A percentile compares a stretch with the other conserved stretches of the same genome.
Evolutionary conservation across 192 early-diverging fungal species (phyloP).

Genomic region (Coemansia sp.): DNA sequence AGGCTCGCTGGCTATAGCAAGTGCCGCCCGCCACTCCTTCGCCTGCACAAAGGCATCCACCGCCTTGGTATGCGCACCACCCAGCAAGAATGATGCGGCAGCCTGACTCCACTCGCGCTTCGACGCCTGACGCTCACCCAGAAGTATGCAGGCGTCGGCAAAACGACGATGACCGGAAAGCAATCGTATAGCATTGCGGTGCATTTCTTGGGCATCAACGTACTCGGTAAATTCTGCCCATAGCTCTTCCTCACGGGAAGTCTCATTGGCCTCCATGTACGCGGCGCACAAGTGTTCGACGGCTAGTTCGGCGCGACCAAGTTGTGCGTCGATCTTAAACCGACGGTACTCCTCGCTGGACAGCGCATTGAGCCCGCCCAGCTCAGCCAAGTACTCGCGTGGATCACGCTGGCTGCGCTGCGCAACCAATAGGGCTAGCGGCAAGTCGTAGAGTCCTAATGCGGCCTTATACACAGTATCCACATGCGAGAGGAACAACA

Average conservation of each 20-base stretch:
- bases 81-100: slow-evolving; percentile 40
- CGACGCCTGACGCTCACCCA: slow-evolving; percentile 67
- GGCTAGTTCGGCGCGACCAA: slow-evolving; percentile 70
- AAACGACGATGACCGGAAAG: slow-evolving; percentile 58
- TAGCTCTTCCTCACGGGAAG: slow-evolving; percentile 14
- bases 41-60: slow-evolving; percentile 39
- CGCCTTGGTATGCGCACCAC: slow-evolving; percentile 18
- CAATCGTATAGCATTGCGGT: slow-evolving; percentile 60
- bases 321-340: slow-evolving; percentile 86
- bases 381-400: slow-evolving; percentile 89
- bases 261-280: slow-evolving; percentile 36
- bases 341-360: slow-evolving; percentile 74
- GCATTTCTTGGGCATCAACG: slow-evolving; percentile 67
- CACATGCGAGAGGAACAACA: slow-evolving; percentile 90
- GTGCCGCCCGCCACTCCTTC: slow-evolving; percentile 40
- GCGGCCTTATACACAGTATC: slow-evolving; percentile 89
- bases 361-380: slow-evolving; percentile 78
- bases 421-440: slow-evolving; percentile 92
- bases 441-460: slow-evolving; percentile 92
- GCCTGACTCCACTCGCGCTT: slow-evolving; percentile 59
- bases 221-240: slow-evolving; percentile 63
- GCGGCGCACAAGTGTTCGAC: slow-evolving; percentile 65
- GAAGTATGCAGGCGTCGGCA: slow-evolving; percentile 53
- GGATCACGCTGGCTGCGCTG: slow-evolving; percentile 98
- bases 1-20: slow-evolving; percentile 28